Conservation (phyloP, 2,329 filamentous ascomycete species). For the Paecilomyces variotii region DNA sequence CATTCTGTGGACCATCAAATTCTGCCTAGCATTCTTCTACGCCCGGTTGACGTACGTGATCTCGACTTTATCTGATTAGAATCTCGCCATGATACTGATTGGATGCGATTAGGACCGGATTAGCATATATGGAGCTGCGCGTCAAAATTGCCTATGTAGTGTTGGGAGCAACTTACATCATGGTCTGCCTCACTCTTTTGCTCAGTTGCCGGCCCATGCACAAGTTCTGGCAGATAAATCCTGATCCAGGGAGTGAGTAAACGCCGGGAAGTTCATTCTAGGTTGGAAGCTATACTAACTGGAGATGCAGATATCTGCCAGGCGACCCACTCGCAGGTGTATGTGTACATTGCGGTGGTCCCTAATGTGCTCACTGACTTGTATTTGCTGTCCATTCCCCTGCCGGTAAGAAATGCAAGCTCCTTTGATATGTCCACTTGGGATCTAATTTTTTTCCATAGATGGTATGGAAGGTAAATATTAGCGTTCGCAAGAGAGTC, state of each 20-base stretch:
- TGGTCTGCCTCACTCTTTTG: constrained; percentile 41
- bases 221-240: constrained; percentile 52
- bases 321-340: constrained; percentile 38
- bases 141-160: constrained; percentile 44
- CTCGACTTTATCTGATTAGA: not conserved
- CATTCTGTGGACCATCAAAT: constrained; percentile 47
- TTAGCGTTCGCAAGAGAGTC: constrained; percentile 42
- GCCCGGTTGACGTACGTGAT: constrained; percentile 39
- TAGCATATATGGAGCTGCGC: constrained; percentile 31
- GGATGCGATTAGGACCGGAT: constrained; percentile 24
- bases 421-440: not conserved
- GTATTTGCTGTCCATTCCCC: constrained; percentile 50
- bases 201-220: constrained; percentile 47
- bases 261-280: not conserved
- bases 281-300: not conserved
- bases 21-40: constrained; percentile 48
- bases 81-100: not conserved
- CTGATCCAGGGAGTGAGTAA: constrained; percentile 47
- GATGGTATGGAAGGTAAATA: constrained; percentile 46
- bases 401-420: constrained; percentile 36
- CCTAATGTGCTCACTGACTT: constrained; percentile 50
- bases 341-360: constrained; percentile 40
- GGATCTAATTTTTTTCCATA: constrained; percentile 12
- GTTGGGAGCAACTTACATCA: constrained; percentile 41
- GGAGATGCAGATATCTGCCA: constrained; percentile 36